Conservation (phyloP, 2,329 filamentous ascomycete species). For the Dothideomycetes sp. region DNA sequence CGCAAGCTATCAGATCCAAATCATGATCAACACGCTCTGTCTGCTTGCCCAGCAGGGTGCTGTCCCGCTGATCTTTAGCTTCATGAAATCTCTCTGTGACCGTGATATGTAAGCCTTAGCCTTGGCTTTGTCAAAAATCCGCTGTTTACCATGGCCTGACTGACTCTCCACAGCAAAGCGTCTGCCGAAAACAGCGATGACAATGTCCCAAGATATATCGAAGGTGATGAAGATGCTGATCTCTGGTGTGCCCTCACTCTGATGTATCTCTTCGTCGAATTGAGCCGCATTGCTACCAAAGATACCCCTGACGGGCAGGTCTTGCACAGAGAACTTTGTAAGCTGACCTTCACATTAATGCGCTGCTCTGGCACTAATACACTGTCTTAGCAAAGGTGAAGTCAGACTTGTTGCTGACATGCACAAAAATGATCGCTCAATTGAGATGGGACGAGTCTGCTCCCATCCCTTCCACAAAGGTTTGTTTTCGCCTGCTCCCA, state of each 20-base stretch:
- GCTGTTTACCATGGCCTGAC: not conserved
- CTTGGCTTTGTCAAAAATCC: too few relatives aligned
- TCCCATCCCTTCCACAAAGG: slow-evolving; percentile 45
- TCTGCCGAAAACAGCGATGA: slow-evolving; percentile 8
- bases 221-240: slow-evolving; percentile 29
- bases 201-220: not conserved
- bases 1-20: slow-evolving; percentile 16
- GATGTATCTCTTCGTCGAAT: slow-evolving; percentile 41
- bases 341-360: not conserved
- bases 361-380: not conserved
- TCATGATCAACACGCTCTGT: slow-evolving; percentile 37
- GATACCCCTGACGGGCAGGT: slow-evolving; percentile 17
- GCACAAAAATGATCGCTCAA: slow-evolving; percentile 51
- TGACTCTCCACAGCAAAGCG: not conserved
- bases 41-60: slow-evolving; percentile 33
- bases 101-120: slow-evolving; percentile 13
- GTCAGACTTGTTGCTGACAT: slow-evolving; percentile 60
- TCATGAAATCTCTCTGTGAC: slow-evolving; percentile 27
- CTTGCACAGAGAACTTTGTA: slow-evolving; percentile 21
- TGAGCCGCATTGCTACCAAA: slow-evolving; percentile 29
- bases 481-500: slow-evolving; percentile 15
- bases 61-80: slow-evolving; percentile 32
- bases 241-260: slow-evolving; percentile 42
- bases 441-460: slow-evolving; percentile 51
- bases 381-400: slow-evolving; percentile 16